These are phyloP conservation scores for Puccinia polysora DNA, from an alignment of 1,284 basidiomycete species.

Conservation along the genomic window DNA sequence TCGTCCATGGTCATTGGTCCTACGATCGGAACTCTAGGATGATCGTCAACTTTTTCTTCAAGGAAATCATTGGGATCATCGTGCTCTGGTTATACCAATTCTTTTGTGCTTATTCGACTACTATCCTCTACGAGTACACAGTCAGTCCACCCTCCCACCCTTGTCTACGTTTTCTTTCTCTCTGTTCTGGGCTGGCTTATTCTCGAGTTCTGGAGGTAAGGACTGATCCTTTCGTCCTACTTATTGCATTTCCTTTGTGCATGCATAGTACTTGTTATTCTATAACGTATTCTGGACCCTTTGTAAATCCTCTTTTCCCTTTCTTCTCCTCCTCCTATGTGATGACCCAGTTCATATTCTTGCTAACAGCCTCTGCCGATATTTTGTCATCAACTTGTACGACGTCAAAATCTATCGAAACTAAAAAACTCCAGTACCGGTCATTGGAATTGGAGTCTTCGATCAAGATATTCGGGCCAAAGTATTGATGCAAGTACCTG, in stretches of 20 bases:
- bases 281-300: slow-evolving; percentile 99
- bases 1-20: slow-evolving; percentile 97
- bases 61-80: slow-evolving; percentile 92
- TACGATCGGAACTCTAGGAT: slow-evolving; percentile 89
- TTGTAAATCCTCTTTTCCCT: slow-evolving; percentile 51
- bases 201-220: too few relatives aligned
- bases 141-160: too few relatives aligned
- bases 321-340: not conserved
- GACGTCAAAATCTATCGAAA: not conserved
- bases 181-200: too few relatives aligned
- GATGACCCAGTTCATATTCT: not conserved
- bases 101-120: slow-evolving; percentile 90
- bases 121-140: slow-evolving; percentile 50
- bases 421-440: slow-evolving; percentile 58
- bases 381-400: not conserved
- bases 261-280: slow-evolving; percentile 69
- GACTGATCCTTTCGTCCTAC: too few relatives aligned
- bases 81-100: slow-evolving; percentile 98
- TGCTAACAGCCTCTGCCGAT: too few relatives aligned
- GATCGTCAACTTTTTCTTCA: slow-evolving; percentile 98
- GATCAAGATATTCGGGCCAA: slow-evolving; percentile 72
- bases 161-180: too few relatives aligned
- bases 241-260: not conserved
- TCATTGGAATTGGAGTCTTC: slow-evolving; percentile 93
- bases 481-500: slow-evolving; percentile 84